These are phyloP conservation scores for Penicillium turbatum DNA, from an alignment of 495 filamentous ascomycete species.

Conservation along the genomic window DNA sequence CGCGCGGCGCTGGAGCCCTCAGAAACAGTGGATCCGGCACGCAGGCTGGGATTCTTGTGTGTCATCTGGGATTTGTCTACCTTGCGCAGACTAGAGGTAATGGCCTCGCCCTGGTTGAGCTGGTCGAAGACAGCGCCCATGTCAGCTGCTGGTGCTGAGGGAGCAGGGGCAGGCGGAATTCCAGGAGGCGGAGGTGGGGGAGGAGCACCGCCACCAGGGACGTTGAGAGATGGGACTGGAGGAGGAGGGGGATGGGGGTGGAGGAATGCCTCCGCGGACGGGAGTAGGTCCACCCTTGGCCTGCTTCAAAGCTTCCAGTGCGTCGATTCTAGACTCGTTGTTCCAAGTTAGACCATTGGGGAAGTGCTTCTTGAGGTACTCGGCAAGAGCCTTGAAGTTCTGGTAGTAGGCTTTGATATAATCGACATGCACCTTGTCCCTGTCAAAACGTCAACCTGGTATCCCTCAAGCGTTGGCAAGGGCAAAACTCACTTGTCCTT, in stretches of 20 bases:
- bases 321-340: constrained; percentile 65
- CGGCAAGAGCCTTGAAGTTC: constrained; percentile 72
- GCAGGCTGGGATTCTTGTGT: constrained; percentile 94
- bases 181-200: constrained; percentile 66
- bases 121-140: constrained; percentile 84
- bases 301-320: constrained; percentile 62
- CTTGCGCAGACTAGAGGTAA: constrained; percentile 85
- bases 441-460: constrained; percentile 30
- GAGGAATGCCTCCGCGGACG: constrained; percentile 32
- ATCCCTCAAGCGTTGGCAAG: not conserved
- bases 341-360: constrained; percentile 84
- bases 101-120: constrained; percentile 78
- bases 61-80: constrained; percentile 95
- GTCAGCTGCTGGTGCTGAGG: constrained; percentile 45
- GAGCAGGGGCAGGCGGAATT: constrained; percentile 29
- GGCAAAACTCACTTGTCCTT: constrained; percentile 74
- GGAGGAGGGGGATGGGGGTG: constrained; percentile 57
- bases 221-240: constrained; percentile 51
- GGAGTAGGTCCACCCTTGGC: constrained; percentile 52
- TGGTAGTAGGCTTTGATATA: constrained; percentile 87
- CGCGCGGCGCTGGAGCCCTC: constrained; percentile 49
- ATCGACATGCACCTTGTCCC: constrained; percentile 72
- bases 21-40: constrained; percentile 63
- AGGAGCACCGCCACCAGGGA: constrained; percentile 61
- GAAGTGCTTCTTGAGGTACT: constrained; percentile 79